Evolutionary conservation across 2,329 filamentous ascomycete species (phyloP), one percentile per base, ranked within the genome.

Genomic region (Nemania diffusa): DNA sequence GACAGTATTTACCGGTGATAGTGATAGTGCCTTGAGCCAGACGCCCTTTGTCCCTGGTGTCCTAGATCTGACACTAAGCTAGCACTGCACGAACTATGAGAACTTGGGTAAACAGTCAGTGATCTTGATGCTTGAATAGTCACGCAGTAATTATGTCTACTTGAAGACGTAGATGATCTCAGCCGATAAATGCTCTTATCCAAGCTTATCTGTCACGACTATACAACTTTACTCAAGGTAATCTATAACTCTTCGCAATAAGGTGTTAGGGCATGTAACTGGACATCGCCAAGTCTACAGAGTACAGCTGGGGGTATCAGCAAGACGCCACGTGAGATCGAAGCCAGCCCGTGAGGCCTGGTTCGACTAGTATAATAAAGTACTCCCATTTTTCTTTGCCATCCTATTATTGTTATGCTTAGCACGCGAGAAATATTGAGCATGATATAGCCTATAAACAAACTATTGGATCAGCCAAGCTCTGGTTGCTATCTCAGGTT

Each of bases 321-420:
- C 89, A 73, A 98, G 84, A 76, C 91, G 89, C 73, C 93, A 87
- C 48, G 94, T 97, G 78, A 98, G 98, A 84, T 97, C 93, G 83
- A 94, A 98, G 82, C 98, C 95, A 76, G 92, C 97, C 78, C 97
- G 91, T 44, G 94, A 97, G 15, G 95, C 95, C 95, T 57, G 97
- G 86, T 69, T 94, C 90, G 75, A 91, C 89, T 61, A 98, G 88
- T 93, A 97, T 97, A 81, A 94, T 90, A 85, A 98, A 98, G 85
- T 94, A 98, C 69, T 86, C 85, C 89, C 92, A 96, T 83, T 98
- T 98, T 84, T 97, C 94, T 57, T 97, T 92, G 73, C 93, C 93
- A 77, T 93, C 96, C 93, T 96, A 64, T 55, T 46, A 46, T 67
- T 53, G 71, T 64, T 55, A 24, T 27, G 50, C 32, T 60, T 37